Evolutionary conservation across 306 rosid species (phyloP).

Genomic region (Trifolium pratense): DNA sequence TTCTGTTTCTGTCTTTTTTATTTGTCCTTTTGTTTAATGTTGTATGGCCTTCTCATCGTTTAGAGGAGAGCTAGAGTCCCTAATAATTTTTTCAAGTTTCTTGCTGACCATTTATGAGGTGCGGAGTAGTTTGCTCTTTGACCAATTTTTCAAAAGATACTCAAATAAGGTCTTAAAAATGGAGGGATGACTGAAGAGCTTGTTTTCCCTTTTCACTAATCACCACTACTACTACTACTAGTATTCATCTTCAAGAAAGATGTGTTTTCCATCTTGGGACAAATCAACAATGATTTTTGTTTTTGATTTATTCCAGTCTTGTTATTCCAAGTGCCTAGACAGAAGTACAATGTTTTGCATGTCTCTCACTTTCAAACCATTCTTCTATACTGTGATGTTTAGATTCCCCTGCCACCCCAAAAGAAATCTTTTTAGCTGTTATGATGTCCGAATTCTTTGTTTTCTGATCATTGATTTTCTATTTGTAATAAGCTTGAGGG

Average conservation of each 20-base stretch:
- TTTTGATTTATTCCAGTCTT: background rate
- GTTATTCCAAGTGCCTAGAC: background rate
- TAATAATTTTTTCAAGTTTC: background rate
- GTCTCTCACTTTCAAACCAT: slow-evolving; percentile 14
- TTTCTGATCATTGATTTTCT: slow-evolving; percentile 10
- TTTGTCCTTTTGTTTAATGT: slow-evolving; percentile 15
- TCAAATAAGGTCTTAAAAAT: background rate
- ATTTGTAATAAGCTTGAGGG: slow-evolving; percentile 10
- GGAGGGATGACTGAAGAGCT: slow-evolving; percentile 9
- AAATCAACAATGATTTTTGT: slow-evolving; percentile 4
- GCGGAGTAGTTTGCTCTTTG: slow-evolving; percentile 10
- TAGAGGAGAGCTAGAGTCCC: slow-evolving; percentile 21
- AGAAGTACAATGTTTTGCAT: slow-evolving; percentile 15
- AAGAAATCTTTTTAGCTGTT: slow-evolving; percentile 2
- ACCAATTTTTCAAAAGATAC: slow-evolving; percentile 7
- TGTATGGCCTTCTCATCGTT: slow-evolving; percentile 1
- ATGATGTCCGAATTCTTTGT: slow-evolving; percentile 25
- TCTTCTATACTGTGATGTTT: background rate
- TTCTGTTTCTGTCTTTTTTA: slow-evolving; percentile 8
- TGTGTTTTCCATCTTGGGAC: slow-evolving; percentile 26
- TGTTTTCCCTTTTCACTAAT: slow-evolving; percentile 20
- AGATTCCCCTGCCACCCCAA: background rate
- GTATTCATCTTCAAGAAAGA: slow-evolving; percentile 24
- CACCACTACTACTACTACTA: too few relatives aligned
- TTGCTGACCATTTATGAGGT: slow-evolving; percentile 13